A percentile compares a stretch with the other conserved stretches of the same genome.
These are phyloP conservation scores for Xylariaceae sp. DNA, from an alignment of 2,329 filamentous ascomycete genomes.

Conservation along the genomic window DNA sequence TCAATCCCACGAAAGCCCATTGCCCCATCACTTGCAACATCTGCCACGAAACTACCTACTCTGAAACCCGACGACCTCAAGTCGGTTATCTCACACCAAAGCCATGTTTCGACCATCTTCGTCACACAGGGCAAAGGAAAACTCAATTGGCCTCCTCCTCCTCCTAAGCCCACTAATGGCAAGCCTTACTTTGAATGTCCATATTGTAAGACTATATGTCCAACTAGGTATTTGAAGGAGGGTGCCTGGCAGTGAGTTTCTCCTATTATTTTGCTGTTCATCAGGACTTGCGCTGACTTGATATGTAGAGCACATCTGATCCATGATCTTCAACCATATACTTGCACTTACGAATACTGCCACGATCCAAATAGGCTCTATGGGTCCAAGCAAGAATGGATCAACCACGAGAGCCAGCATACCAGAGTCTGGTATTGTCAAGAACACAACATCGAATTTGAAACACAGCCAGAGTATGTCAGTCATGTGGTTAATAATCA, in stretches of 20 bases:
- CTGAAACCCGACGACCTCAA: neutral
- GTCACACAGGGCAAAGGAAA: neutral
- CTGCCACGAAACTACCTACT: neutral
- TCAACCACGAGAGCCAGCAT: constrained; percentile 32
- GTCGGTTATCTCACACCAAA: constrained; percentile 6
- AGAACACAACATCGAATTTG: constrained; percentile 22
- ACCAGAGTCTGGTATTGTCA: constrained; percentile 26
- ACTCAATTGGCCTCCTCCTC: neutral
- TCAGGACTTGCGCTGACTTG: no score
- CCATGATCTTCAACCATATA: constrained; percentile 30
- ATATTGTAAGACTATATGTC: neutral
- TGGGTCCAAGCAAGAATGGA: constrained; percentile 26
- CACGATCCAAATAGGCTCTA: constrained; percentile 26
- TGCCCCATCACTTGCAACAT: neutral
- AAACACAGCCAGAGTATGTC: no score
- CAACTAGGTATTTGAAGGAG: constrained; percentile 19
- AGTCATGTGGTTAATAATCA: no score
- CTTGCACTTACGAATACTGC: constrained; percentile 31
- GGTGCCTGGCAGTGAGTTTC: no score
- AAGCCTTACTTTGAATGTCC: constrained; percentile 1
- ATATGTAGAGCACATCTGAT: no score
- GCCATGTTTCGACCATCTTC: neutral
- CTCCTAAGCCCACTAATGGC: neutral
- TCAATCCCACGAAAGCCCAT: no score
- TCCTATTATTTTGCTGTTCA: no score